Evolutionary conservation across 225 moss, liverwort and hornwort species (phyloP).

Genomic region (Polytrichum formosum): DNA sequence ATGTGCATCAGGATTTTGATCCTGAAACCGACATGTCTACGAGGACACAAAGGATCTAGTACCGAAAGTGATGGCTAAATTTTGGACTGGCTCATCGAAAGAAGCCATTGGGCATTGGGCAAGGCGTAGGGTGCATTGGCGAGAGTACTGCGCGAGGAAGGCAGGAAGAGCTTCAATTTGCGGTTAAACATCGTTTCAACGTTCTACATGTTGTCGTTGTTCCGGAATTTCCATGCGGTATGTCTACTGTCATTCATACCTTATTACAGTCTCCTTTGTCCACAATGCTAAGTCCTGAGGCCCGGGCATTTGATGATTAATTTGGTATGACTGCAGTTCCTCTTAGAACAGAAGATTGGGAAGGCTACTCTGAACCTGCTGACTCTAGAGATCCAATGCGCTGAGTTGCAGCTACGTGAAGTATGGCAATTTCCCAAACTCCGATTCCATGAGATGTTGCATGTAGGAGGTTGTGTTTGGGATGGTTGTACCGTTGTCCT

Average conservation of each 20-base stretch:
- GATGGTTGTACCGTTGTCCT: too few relatives aligned
- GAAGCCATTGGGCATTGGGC: too few relatives aligned
- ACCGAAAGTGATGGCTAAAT: too few relatives aligned
- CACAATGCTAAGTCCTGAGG: too few relatives aligned
- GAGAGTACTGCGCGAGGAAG: conserved; percentile 47
- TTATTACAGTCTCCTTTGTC: too few relatives aligned
- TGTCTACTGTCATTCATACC: neutral
- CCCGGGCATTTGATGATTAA: neutral
- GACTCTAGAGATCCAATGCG: conserved; percentile 47
- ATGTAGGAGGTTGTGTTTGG: too few relatives aligned
- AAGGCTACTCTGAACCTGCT: conserved; percentile 50
- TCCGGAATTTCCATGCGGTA: conserved; percentile 53
- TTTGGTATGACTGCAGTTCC: conserved; percentile 16
- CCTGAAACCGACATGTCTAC: neutral
- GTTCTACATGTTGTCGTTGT: conserved; percentile 52
- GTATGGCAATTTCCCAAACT: neutral
- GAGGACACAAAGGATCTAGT: neutral
- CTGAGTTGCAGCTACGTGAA: conserved; percentile 33
- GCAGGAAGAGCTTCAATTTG: conserved; percentile 44
- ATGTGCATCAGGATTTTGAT: neutral
- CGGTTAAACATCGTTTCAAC: conserved; percentile 48
- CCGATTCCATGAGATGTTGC: too few relatives aligned
- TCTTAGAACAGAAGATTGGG: conserved; percentile 54
- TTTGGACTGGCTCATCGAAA: neutral
- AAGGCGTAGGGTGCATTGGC: conserved; percentile 44